Evolutionary conservation across 352 stramenopile species (phyloP), one percentile per base, ranked within the genome.

Genomic region (Pythium volutum): DNA sequence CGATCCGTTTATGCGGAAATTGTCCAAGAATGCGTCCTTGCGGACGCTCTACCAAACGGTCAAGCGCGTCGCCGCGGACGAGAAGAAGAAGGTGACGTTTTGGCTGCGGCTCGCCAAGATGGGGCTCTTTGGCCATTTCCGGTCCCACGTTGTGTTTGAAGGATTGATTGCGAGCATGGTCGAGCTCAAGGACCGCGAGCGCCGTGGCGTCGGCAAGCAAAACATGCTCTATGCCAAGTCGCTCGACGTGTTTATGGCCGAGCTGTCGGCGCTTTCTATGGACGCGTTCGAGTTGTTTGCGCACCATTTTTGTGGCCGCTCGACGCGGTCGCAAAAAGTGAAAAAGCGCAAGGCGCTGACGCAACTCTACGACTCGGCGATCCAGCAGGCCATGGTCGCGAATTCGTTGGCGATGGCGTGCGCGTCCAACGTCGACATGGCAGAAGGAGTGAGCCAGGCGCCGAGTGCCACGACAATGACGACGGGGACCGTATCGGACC

Each of bases 281-380:
- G 77, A 88, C 16, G 82, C 82, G 10, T 91, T 91, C 20, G 84
- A 93, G 51, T 58, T 91, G n/a, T 93, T 93, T 53, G 68, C 82
- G 14, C 55, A 70, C 18, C 70, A 91, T 20, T 89, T 93, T 53
- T 91, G 84, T 55, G 84, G 81, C 0, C 84, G 82, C 29, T 88
- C 82, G 14, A 53, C 82, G 34, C 82, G 82, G 3, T 91, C 84
- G 2, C 82, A 91, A 43, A 89, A 89, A 58, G 75, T 89, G 11
- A 89, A 87, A 63, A 77, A 81, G 34, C 79, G 77, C 43, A 75
- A 74, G 45, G 50, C 45, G 38, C 55, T 58, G 22, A 38, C 53
- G 20, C 53, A 62, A 22, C 36, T 57, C 9, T 46, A 54, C 27
- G 53, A 41, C 31, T 31, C 61, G n/a, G 22, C 62, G 27, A 43